Base-by-base conservation (phyloP, 345 rosid species). In the Hevea brasiliensis region DNA sequence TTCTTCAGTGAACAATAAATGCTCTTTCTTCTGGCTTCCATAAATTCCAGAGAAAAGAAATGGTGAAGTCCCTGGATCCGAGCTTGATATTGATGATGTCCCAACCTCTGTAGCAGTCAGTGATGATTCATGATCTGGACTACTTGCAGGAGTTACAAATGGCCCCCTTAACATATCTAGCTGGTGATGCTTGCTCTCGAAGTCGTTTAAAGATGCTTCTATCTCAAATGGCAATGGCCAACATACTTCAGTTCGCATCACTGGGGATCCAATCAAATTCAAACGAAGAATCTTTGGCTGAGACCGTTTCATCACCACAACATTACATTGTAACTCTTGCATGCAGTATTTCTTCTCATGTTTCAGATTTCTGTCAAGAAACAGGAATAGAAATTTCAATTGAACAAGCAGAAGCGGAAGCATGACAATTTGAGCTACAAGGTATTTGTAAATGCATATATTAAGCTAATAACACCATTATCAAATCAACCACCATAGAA, bases 271-370 rank as follows among this genome's bases (percentile, higher is more conserved):
- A 72, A 87, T 87, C 84, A 96, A 84, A 84, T 91, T 96, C 85
- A 96, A 84, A 55, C 99, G 97, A 27, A 96, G 88, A 75, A 96
- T 91, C 86, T 96, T 91, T 0, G 96, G 87, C 65, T 86, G 88
- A 66, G 96, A 88, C 45, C 88, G 91, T 83, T 91, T 96, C 89
- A 96, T 91, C 37, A 87, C 89, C 77, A 93, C 98, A 72, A 96
- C 87, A 88, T 96, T 96, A 77, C 99, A 96, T 61, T 91, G 94
- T 74, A 96, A 80, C 78, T 91, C 98, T 76, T 90, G 98, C 86
- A 89, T 87, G 88, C 98, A 91, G 74, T 82, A 58, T 81, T 85
- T 93, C 81, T 84, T 95, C 80, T 96, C 98, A 0, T 83, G 83
- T 72, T 87, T 96, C 54, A 96, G 89, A 68, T 96, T 92, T 74